Evolutionary conservation across 192 early-diverging fungal genomes (phyloP).

Genomic region (Coemansia biformis): DNA sequence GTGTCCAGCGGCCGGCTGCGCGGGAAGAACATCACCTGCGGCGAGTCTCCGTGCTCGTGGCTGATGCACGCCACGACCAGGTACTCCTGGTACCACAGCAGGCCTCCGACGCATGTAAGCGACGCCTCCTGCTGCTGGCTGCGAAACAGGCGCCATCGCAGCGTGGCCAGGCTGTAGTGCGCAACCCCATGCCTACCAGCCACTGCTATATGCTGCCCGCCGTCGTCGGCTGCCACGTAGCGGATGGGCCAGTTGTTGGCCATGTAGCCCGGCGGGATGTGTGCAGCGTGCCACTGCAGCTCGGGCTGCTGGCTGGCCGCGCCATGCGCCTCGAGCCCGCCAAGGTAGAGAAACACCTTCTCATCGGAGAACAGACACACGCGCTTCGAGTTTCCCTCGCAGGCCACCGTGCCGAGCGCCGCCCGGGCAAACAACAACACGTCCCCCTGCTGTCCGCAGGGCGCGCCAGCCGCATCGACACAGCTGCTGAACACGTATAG

Average conservation of each 20-base stretch:
- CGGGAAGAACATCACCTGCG: conserved; percentile 33
- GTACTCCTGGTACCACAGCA: conserved; percentile 42
- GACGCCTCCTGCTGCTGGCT: conserved; percentile 60
- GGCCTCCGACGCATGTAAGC: conserved; percentile 23
- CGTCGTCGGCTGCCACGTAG: conserved; percentile 63
- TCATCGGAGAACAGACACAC: conserved; percentile 44
- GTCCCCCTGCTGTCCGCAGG: conserved; percentile 13
- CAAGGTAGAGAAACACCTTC: conserved; percentile 30
- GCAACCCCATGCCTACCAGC: conserved; percentile 81
- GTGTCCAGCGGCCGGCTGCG: conserved; percentile 23
- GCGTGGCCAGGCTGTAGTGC: conserved; percentile 64
- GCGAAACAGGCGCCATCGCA: conserved; percentile 87
- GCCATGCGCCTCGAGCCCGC: conserved; percentile 12
- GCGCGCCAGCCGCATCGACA: background rate
- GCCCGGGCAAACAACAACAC: conserved; percentile 37
- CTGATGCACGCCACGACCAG: conserved; percentile 30
- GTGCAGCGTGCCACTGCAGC: conserved; percentile 33
- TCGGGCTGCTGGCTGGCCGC: conserved; percentile 9
- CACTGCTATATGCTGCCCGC: conserved; percentile 73
- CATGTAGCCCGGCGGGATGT: conserved; percentile 30
- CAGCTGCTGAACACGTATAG: conserved; percentile 9
- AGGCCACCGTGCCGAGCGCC: conserved; percentile 10
- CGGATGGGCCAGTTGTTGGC: conserved; percentile 28
- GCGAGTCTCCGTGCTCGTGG: conserved; percentile 8
- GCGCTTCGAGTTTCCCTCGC: conserved; percentile 35